A percentile compares a stretch with the other conserved stretches of the same genome.
phyloP scores from a whole-genome alignment of 202 grass and related monocot species.

The Zizania palustris region DNA sequence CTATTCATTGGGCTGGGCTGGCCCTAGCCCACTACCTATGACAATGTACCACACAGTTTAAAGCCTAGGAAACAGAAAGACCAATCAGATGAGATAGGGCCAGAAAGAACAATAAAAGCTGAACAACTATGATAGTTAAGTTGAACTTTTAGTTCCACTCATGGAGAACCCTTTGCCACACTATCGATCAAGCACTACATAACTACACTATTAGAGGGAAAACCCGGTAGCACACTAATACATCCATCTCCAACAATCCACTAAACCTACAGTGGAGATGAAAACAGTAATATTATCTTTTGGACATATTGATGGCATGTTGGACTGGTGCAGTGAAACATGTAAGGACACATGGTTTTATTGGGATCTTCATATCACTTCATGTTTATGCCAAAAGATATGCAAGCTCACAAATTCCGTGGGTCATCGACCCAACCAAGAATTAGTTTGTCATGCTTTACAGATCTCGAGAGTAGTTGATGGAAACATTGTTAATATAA shows the following conservation, averaged over 20 bases:
- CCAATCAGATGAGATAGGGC: neutral
- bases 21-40: too few relatives aligned
- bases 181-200: neutral
- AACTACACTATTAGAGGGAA: neutral
- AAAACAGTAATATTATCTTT: neutral
- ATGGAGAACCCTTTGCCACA: neutral
- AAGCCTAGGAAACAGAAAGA: neutral
- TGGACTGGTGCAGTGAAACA: neutral
- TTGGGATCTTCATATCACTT: neutral
- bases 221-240: neutral
- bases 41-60: neutral
- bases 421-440: neutral
- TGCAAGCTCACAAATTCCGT: neutral
- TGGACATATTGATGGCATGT: too few relatives aligned
- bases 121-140: neutral
- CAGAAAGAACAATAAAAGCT: neutral
- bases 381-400: slow-evolving; percentile 10
- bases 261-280: neutral
- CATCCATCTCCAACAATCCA: neutral
- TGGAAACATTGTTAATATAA: slow-evolving; percentile 1
- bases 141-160: neutral
- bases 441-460: neutral
- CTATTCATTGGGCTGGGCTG: too few relatives aligned
- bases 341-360: neutral
- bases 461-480: neutral